Base-by-base conservation (phyloP, 2,329 filamentous ascomycete genomes). In the Fusarium chuoi region DNA sequence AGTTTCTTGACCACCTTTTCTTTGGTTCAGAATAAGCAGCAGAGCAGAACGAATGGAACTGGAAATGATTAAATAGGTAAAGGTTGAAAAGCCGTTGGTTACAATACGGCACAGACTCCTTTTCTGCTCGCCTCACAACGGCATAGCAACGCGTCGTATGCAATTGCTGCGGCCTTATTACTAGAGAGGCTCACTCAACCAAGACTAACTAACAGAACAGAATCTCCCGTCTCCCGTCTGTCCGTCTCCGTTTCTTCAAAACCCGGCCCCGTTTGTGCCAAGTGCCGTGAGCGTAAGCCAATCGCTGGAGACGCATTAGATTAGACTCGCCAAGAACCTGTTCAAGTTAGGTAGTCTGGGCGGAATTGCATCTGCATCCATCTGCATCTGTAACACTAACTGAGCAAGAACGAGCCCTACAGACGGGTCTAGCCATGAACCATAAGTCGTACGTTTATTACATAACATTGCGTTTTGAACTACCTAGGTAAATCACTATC, bases 81-180 rank as follows among this genome's bases (percentile, higher is more conserved):
- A 39, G 24, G 28, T 55, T n/a, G n/a, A n/a, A 52, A 36, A 26
- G 30, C 6, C 17, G 3, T 20, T 17, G 30, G 30, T 20, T 26
- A 36, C n/a, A 24, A 36, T 36, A 26, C 33, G 26, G 44, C 39
- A 61, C 41, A 41, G 41, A 39, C 66, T 42, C 58, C 58, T 56
- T 56, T 69, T 64, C 55, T 46, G 44, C 52, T 33, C 35, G 30
- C 28, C 39, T 39, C 28, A 15, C 38, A 65, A 70, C 67, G 67
- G 70, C 67, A 70, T 70, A 44, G 38, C 26, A 69, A 70, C 51
- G 35, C 66, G 65, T 62, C 35, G 42, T 26, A 18, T 51, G 42
- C 36, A 49, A 60, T 20, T 51, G 20, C 55, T 58, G 15, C 61
- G 54, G 44, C 26, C 35, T 61, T 24, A 17, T 26, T 22, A 26